Conservation (phyloP, 2,329 filamentous ascomycete species). For the Epichloe sp. region DNA sequence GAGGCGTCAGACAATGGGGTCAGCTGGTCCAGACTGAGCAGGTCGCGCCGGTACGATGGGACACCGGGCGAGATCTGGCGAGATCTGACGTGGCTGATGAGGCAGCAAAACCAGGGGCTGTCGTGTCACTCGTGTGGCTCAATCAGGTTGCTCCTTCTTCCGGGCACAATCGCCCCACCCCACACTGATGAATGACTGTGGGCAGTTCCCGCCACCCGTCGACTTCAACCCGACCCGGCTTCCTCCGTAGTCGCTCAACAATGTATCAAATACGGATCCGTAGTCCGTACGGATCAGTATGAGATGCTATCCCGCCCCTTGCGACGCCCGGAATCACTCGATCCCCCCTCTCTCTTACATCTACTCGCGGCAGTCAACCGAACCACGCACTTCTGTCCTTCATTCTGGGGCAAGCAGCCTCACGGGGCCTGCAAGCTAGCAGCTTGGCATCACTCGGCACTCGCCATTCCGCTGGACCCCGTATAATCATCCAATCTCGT, state of each 20-base stretch:
- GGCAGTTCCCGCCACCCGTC: too few relatives aligned
- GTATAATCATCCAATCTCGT: background rate
- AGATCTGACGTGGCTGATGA: conserved; percentile 12
- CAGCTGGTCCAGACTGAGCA: background rate
- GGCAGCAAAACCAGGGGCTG: background rate
- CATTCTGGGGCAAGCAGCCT: background rate
- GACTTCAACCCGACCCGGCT: too few relatives aligned
- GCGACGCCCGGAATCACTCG: too few relatives aligned
- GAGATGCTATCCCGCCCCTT: background rate
- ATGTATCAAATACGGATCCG: too few relatives aligned
- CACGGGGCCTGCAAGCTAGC: background rate
- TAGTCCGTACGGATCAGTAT: background rate
- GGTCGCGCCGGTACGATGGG: background rate
- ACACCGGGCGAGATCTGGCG: conserved; percentile 7
- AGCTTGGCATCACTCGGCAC: background rate
- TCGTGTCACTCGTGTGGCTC: background rate
- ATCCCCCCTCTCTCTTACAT: background rate
- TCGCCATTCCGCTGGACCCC: background rate
- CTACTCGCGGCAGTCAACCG: background rate
- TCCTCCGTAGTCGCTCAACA: too few relatives aligned
- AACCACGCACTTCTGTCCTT: background rate
- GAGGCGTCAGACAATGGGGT: background rate
- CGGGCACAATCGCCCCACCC: background rate
- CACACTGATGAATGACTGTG: too few relatives aligned
- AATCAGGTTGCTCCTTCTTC: background rate